Evolutionary conservation across 306 rosid genomes (phyloP).

Genomic region (apple (Malus domestica)): ASM211411v1 NC_041798.1:22797001-22797500

Average conservation of each 20-base stretch:
- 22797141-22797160: slow-evolving; percentile 27
- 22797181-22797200: slow-evolving; percentile 68
- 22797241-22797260: slow-evolving; percentile 57
- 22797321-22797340: slow-evolving; percentile 52
- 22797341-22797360: slow-evolving; percentile 22
- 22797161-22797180: slow-evolving; percentile 46
- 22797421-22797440: slow-evolving; percentile 59
- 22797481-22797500: slow-evolving; percentile 23
- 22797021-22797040: background rate
- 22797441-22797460: slow-evolving; percentile 40
- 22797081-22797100: slow-evolving; percentile 22
- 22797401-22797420: slow-evolving; percentile 85
- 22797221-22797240: slow-evolving; percentile 82
- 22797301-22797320: slow-evolving; percentile 72
- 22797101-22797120: slow-evolving; percentile 15
- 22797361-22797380: slow-evolving; percentile 19
- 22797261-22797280: slow-evolving; percentile 55
- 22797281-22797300: slow-evolving; percentile 77
- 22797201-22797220: slow-evolving; percentile 62
- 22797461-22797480: slow-evolving; percentile 46
- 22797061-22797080: background rate
- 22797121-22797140: slow-evolving; percentile 36
- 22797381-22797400: slow-evolving; percentile 56
- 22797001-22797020: background rate
- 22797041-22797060: slow-evolving; percentile 6